Conservation (phyloP, 2,329 filamentous ascomycete genomes). For the Aspergillus ustus region DNA sequence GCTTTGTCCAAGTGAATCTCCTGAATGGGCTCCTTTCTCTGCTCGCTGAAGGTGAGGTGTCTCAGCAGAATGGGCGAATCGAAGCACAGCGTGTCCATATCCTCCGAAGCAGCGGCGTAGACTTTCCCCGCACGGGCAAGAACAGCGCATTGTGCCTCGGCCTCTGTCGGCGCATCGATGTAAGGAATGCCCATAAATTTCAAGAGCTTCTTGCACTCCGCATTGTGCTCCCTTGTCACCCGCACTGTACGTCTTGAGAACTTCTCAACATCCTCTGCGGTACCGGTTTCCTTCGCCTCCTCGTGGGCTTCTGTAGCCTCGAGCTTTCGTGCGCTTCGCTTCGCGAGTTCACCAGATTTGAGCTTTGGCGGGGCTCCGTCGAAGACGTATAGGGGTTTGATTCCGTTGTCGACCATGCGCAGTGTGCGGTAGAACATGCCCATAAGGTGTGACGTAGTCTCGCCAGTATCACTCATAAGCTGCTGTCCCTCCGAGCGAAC, state of each 20-base stretch:
- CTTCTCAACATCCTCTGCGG: constrained; percentile 96
- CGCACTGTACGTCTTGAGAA: constrained; percentile 91
- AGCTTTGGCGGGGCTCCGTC: constrained; percentile 96
- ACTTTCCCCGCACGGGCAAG: constrained; percentile 91
- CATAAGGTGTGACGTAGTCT: constrained; percentile 98
- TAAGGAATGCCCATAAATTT: constrained; percentile 96
- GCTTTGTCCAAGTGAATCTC: constrained; percentile 90
- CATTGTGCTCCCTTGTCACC: constrained; percentile 96
- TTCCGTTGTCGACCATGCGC: constrained; percentile 97
- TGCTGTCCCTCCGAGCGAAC: constrained; percentile 96
- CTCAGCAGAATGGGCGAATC: constrained; percentile 87
- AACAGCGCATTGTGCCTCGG: constrained; percentile 93
- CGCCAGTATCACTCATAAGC: constrained; percentile 90
- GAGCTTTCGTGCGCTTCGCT: constrained; percentile 92
- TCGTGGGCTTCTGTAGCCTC: constrained; percentile 89
- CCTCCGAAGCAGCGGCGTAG: constrained; percentile 93
- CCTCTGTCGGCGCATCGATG: constrained; percentile 93
- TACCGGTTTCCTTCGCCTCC: constrained; percentile 96
- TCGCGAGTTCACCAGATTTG: constrained; percentile 95
- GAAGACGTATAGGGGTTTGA: constrained; percentile 98
- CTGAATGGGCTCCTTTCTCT: constrained; percentile 95
- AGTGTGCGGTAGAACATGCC: constrained; percentile 99
- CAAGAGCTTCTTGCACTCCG: constrained; percentile 86
- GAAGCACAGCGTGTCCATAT: constrained; percentile 99
- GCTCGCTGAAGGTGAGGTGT: constrained; percentile 95